Evolutionary conservation across 1,284 basidiomycete species (phyloP).

Genomic region (Takashimella koratensis): DNA sequence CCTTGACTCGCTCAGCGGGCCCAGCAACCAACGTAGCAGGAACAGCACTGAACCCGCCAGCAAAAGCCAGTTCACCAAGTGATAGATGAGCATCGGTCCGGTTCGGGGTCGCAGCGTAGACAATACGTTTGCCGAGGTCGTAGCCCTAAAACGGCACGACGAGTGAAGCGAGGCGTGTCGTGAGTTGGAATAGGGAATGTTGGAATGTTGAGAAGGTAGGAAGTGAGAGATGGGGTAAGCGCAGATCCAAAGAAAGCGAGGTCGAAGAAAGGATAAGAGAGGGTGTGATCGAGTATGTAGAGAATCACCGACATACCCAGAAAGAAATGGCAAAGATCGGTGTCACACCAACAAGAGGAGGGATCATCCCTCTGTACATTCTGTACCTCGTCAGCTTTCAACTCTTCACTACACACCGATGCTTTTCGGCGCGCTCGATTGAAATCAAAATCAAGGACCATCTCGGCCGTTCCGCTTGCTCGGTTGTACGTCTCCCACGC

Average conservation of each 20-base stretch:
- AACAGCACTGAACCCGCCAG: conserved; percentile 91
- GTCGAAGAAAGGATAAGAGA: too few species aligned
- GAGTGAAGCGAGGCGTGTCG: conserved; percentile 5
- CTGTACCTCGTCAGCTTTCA: conserved; percentile 51
- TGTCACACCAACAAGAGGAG: conserved; percentile 92
- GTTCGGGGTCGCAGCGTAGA: conserved; percentile 58
- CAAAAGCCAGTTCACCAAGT: conserved; percentile 79
- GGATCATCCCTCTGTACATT: conserved; percentile 93
- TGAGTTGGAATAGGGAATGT: background rate
- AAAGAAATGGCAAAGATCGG: conserved; percentile 99
- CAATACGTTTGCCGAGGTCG: conserved; percentile 86
- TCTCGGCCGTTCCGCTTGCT: too few species aligned
- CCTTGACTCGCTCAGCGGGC: conserved; percentile 96
- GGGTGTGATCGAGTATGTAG: too few species aligned
- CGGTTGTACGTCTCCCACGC: too few species aligned
- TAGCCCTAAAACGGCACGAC: too few species aligned
- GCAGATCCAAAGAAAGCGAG: too few species aligned
- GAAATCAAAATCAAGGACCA: too few species aligned
- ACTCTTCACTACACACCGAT: too few species aligned
- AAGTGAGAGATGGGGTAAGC: conserved; percentile 1
- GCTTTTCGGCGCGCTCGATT: too few species aligned
- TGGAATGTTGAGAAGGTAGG: background rate
- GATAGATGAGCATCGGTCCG: conserved; percentile 56
- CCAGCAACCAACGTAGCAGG: conserved; percentile 90
- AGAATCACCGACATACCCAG: conserved; percentile 62